Evolutionary conservation across 345 rosid genomes (phyloP).

Genomic region (Cardamine resedifolia): DNA sequence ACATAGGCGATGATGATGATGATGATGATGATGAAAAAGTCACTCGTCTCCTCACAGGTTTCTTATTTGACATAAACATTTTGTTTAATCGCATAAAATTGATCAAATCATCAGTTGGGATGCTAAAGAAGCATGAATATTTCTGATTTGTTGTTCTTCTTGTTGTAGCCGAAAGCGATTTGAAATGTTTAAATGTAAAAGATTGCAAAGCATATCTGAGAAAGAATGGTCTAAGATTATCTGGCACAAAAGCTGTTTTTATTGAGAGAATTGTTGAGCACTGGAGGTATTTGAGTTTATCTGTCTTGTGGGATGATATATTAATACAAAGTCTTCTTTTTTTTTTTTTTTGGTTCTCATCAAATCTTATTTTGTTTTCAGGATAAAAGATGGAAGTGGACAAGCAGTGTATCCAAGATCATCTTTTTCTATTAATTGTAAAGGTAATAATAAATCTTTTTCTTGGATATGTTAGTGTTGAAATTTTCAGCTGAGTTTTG

Average conservation of each 20-base stretch:
- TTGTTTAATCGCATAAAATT: not conserved
- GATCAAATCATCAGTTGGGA: not conserved
- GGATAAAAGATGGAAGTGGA: slow-evolving; percentile 55
- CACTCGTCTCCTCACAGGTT: slow-evolving; percentile 47
- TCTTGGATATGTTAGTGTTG: not conserved
- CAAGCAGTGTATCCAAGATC: slow-evolving; percentile 50
- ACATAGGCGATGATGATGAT: not conserved
- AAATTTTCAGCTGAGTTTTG: not conserved
- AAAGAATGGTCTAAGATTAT: slow-evolving; percentile 49
- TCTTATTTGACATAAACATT: not conserved
- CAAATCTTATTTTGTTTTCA: slow-evolving; percentile 18
- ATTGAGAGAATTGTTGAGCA: slow-evolving; percentile 55
- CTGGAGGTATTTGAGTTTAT: slow-evolving; percentile 42
- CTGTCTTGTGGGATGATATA: slow-evolving; percentile 1
- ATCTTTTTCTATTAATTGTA: slow-evolving; percentile 55
- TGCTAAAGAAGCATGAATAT: not conserved
- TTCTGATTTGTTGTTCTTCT: too few species aligned
- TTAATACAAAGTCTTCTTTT: not conserved
- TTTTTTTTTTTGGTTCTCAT: not conserved
- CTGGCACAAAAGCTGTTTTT: slow-evolving; percentile 49
- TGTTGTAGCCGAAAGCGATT: slow-evolving; percentile 42
- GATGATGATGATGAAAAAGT: slow-evolving; percentile 31
- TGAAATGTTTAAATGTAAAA: slow-evolving; percentile 41
- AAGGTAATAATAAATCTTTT: slow-evolving; percentile 38
- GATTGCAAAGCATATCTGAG: slow-evolving; percentile 58